Evolutionary conservation across 768 basidiomycete species (phyloP).

Genomic region (Paxillus rubicundulus): DNA sequence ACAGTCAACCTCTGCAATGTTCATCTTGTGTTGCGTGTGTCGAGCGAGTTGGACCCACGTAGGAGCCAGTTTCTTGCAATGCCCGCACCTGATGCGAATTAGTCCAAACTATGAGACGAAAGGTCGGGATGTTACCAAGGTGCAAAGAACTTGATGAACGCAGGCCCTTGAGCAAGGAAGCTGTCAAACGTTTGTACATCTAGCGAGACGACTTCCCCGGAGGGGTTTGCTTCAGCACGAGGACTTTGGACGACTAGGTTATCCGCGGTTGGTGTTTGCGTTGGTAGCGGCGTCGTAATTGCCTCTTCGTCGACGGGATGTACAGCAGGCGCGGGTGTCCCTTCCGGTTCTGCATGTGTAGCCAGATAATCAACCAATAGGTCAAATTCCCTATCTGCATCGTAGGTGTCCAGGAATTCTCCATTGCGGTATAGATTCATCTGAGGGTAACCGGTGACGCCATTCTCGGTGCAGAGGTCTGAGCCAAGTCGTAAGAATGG

Average conservation of each 20-base stretch:
- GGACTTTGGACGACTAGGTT: slow-evolving; percentile 15
- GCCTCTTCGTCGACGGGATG: slow-evolving; percentile 7
- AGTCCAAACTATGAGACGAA: not conserved
- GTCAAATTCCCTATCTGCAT: slow-evolving; percentile 50
- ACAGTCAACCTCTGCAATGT: slow-evolving; percentile 86
- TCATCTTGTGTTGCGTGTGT: slow-evolving; percentile 66
- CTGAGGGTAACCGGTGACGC: slow-evolving; percentile 70
- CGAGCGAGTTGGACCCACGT: slow-evolving; percentile 75
- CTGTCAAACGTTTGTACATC: slow-evolving; percentile 36
- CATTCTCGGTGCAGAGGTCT: slow-evolving; percentile 81
- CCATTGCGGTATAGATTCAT: slow-evolving; percentile 74
- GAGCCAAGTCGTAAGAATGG: not conserved
- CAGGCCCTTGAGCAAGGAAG: slow-evolving; percentile 44
- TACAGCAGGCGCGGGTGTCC: slow-evolving; percentile 5
- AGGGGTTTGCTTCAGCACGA: slow-evolving; percentile 20
- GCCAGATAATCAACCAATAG: slow-evolving; percentile 56
- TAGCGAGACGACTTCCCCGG: slow-evolving; percentile 25
- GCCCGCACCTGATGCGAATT: slow-evolving; percentile 63
- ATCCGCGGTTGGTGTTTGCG: slow-evolving; percentile 18
- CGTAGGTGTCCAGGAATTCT: slow-evolving; percentile 54
- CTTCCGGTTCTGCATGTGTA: slow-evolving; percentile 36
- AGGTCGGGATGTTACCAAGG: slow-evolving; percentile 60
- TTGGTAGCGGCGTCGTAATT: slow-evolving; percentile 1
- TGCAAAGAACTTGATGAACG: slow-evolving; percentile 82
- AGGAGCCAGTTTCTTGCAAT: slow-evolving; percentile 93